Evolutionary conservation across 2,329 filamentous ascomycete species (phyloP).

Genomic region (Stromatinia cepivora): DNA sequence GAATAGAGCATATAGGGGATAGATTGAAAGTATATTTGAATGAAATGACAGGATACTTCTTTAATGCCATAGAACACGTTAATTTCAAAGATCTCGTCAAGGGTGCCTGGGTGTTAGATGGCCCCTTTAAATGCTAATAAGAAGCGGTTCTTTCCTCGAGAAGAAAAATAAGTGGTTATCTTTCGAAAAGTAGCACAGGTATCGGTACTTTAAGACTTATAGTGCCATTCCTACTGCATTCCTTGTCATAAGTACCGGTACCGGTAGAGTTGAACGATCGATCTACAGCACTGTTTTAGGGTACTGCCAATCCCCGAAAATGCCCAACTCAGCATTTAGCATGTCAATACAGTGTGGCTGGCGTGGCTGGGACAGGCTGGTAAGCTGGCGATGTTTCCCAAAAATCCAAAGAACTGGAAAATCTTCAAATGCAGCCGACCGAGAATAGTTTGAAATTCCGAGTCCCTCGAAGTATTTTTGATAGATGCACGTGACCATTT

Average conservation of each 20-base stretch:
- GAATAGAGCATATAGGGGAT: not conserved
- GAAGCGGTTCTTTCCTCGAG: not conserved
- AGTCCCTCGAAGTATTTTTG: not conserved
- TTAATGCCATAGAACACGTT: not conserved
- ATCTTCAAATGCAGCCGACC: not conserved
- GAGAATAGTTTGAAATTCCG: not conserved
- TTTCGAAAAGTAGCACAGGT: not conserved
- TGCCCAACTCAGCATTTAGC: not conserved
- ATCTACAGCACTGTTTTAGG: conserved; percentile 6
- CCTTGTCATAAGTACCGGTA: not conserved
- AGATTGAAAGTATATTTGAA: conserved; percentile 11
- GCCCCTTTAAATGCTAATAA: not conserved
- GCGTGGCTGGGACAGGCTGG: not conserved
- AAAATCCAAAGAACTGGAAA: not conserved
- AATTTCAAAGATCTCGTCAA: not conserved
- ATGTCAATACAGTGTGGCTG: not conserved
- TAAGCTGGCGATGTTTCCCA: not conserved
- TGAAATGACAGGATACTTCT: conserved; percentile 6
- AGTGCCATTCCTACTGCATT: not conserved
- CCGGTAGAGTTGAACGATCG: conserved; percentile 7
- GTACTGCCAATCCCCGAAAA: not conserved
- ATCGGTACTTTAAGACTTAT: not conserved
- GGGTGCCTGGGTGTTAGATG: not conserved
- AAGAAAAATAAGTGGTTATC: not conserved
- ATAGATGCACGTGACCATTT: not conserved